phyloP scores from a whole-genome alignment of 225 moss, liverwort and hornwort species.

The Polytrichum formosum region DNA sequence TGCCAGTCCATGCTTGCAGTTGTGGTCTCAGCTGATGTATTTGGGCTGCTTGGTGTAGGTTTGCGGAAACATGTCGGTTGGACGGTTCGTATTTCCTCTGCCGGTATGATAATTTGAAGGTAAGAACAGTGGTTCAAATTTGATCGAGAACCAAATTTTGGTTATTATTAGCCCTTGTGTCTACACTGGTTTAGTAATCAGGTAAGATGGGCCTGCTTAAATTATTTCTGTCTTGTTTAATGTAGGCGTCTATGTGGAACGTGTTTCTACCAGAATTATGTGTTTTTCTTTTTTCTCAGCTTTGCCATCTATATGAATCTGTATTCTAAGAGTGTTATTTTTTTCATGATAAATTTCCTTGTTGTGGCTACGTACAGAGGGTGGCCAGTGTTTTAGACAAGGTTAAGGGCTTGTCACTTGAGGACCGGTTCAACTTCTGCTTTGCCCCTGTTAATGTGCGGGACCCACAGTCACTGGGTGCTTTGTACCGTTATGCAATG shows the following conservation, averaged over 20 bases:
- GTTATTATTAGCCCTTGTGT: too few species aligned
- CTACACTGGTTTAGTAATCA: too few species aligned
- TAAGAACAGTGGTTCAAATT: conserved; percentile 16
- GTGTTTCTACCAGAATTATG: too few species aligned
- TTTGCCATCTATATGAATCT: too few species aligned
- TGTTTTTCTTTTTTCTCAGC: too few species aligned
- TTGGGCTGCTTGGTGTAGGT: conserved; percentile 38
- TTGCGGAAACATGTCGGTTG: conserved; percentile 90
- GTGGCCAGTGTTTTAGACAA: conserved; percentile 88
- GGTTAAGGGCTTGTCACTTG: conserved; percentile 85
- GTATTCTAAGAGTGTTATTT: too few species aligned
- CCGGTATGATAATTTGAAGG: conserved; percentile 96
- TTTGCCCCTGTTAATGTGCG: conserved; percentile 96
- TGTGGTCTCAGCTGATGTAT: too few species aligned
- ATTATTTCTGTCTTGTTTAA: too few species aligned
- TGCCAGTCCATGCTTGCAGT: too few species aligned
- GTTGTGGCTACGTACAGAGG: conserved; percentile 40
- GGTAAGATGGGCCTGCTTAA: too few species aligned
- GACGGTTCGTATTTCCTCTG: conserved; percentile 96
- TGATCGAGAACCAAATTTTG: too few species aligned
- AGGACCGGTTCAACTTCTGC: conserved; percentile 96
- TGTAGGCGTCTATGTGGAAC: too few species aligned
- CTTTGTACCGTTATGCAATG: conserved; percentile 82
- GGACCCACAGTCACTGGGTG: conserved; percentile 89
- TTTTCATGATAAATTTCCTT: background rate